Conservation (phyloP, 257 asterid genomes). For the Plantago elongata region DNA sequence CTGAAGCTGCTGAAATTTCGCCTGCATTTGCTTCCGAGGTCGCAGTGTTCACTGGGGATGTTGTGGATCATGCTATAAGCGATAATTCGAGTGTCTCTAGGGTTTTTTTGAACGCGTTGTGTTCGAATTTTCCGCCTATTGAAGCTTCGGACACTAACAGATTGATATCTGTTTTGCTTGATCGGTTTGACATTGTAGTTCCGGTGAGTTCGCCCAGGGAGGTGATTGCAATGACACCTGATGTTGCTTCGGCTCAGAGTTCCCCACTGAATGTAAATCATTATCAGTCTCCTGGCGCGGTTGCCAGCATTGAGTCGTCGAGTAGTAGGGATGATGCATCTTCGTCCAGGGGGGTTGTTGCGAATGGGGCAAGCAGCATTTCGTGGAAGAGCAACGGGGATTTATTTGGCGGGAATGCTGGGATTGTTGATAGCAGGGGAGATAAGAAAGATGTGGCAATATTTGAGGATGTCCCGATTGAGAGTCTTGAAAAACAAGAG, state of each 20-base stretch:
- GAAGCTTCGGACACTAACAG: conserved; percentile 60
- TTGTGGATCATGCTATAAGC: conserved; percentile 49
- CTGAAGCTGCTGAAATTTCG: conserved; percentile 50
- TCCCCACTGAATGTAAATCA: conserved; percentile 50
- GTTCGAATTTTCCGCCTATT: conserved; percentile 70
- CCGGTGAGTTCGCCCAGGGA: conserved; percentile 51
- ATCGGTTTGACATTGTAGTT: conserved; percentile 49
- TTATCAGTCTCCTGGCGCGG: conserved; percentile 44
- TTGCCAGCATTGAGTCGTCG: conserved; percentile 31
- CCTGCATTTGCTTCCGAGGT: conserved; percentile 64
- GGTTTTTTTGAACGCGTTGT: conserved; percentile 57
- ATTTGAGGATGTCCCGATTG: conserved; percentile 70
- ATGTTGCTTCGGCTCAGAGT: conserved; percentile 46
- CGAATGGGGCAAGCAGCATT: conserved; percentile 45
- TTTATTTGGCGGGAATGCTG: conserved; percentile 34
- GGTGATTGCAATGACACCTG: conserved; percentile 31
- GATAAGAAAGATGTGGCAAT: conserved; percentile 42
- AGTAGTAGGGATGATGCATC: conserved; percentile 39
- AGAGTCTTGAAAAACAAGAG: conserved; percentile 76
- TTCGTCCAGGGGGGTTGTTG: conserved; percentile 30
- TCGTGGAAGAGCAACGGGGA: conserved; percentile 72
- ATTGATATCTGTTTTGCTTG: conserved; percentile 57
- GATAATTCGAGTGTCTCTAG: conserved; percentile 40
- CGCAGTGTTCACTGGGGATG: conserved; percentile 71
- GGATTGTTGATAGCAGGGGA: conserved; percentile 35